Evolutionary conservation across 768 basidiomycete genomes (phyloP).

Genomic region (Amanita thiersii): DNA sequence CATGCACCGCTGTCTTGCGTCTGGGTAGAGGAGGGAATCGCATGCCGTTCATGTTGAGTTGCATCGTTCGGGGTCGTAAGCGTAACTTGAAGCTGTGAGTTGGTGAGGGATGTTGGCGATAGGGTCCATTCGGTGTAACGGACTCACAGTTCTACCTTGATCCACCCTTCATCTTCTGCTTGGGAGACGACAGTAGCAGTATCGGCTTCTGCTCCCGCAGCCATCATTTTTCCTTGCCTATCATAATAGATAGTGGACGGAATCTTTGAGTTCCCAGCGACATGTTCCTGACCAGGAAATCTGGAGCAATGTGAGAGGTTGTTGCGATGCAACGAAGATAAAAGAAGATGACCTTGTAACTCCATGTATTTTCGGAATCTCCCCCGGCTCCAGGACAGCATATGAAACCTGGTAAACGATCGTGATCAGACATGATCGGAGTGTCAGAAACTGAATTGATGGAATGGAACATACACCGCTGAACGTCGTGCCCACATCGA

Average conservation of each 20-base stretch:
- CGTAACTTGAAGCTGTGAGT: slow-evolving; percentile 67
- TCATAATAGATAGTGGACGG: slow-evolving; percentile 75
- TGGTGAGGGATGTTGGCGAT: slow-evolving; percentile 1
- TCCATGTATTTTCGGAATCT: slow-evolving; percentile 74
- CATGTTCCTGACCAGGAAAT: slow-evolving; percentile 82
- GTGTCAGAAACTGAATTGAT: slow-evolving; percentile 1
- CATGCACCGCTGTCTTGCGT: slow-evolving; percentile 61
- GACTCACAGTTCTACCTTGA: slow-evolving; percentile 65
- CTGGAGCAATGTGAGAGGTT: slow-evolving; percentile 26
- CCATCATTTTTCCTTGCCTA: slow-evolving; percentile 52
- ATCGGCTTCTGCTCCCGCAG: slow-evolving; percentile 75
- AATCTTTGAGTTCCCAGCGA: slow-evolving; percentile 79
- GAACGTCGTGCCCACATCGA: slow-evolving; percentile 80
- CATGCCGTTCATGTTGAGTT: slow-evolving; percentile 80
- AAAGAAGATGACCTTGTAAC: slow-evolving; percentile 54
- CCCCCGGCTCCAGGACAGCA: slow-evolving; percentile 73
- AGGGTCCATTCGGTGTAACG: not conserved
- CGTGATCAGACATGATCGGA: slow-evolving; percentile 7
- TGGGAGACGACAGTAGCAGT: slow-evolving; percentile 44
- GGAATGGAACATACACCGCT: slow-evolving; percentile 45
- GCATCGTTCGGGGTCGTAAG: slow-evolving; percentile 69
- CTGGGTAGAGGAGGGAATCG: slow-evolving; percentile 59
- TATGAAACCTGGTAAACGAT: slow-evolving; percentile 48
- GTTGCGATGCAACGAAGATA: not conserved
- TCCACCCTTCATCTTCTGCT: slow-evolving; percentile 75